These are phyloP conservation scores for Cytospora piceicola DNA, from an alignment of 2,329 filamentous ascomycete genomes.

Conservation along the genomic window DNA sequence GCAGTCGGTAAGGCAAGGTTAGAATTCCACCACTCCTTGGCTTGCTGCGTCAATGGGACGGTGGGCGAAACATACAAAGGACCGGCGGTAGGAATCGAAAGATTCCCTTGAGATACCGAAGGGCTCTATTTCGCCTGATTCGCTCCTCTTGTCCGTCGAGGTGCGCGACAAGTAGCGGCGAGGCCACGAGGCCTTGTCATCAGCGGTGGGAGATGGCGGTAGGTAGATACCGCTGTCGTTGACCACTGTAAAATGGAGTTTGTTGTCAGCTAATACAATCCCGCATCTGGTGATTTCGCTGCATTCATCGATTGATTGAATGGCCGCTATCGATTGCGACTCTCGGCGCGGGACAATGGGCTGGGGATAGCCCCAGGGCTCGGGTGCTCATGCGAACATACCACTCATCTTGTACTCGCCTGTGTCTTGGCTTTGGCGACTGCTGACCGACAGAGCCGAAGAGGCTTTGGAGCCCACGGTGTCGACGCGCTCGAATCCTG, in stretches of 20 bases:
- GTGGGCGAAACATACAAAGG: conserved; percentile 71
- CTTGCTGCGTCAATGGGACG: not conserved
- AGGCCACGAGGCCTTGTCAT: conserved; percentile 75
- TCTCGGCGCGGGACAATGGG: conserved; percentile 20
- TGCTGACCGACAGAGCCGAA: conserved; percentile 62
- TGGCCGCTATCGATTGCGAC: conserved; percentile 19
- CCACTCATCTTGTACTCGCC: conserved; percentile 82
- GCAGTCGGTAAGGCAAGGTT: conserved; percentile 11
- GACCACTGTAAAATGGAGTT: conserved; percentile 67
- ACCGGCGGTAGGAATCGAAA: conserved; percentile 94
- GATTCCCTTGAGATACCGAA: conserved; percentile 96
- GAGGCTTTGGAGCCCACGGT: conserved; percentile 66
- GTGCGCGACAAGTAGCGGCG: conserved; percentile 57
- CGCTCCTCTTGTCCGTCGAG: conserved; percentile 58
- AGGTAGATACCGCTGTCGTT: conserved; percentile 95
- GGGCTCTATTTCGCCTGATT: conserved; percentile 82
- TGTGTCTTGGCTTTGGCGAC: conserved; percentile 61
- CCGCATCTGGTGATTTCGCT: not conserved
- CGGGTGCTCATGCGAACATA: conserved; percentile 48
- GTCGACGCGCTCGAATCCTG: conserved; percentile 64
- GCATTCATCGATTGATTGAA: not conserved
- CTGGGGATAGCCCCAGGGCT: conserved; percentile 1
- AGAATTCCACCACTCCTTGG: not conserved
- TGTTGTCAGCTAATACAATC: conserved; percentile 7
- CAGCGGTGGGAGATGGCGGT: conserved; percentile 87